Evolutionary conservation across 768 basidiomycete genomes (phyloP).

Genomic region (Mycena alexandri): DNA sequence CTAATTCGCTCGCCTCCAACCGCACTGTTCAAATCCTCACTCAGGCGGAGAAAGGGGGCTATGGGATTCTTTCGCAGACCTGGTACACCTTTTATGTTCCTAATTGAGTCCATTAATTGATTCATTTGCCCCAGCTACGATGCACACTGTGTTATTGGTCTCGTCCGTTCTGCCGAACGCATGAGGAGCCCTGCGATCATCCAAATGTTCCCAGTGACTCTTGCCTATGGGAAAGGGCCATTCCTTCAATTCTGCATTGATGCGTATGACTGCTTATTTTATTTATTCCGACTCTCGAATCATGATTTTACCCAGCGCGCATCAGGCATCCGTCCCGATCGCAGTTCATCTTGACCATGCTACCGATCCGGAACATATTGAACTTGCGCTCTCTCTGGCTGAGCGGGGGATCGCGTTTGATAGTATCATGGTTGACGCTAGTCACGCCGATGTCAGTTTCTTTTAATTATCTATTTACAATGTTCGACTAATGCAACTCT

Average conservation of each 20-base stretch:
- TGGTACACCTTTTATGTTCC: slow-evolving; percentile 45
- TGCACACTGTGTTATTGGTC: slow-evolving; percentile 57
- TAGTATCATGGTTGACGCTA: slow-evolving; percentile 65
- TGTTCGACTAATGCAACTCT: background rate
- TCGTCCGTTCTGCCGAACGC: slow-evolving; percentile 63
- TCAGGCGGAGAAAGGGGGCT: slow-evolving; percentile 56
- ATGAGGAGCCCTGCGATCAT: slow-evolving; percentile 59
- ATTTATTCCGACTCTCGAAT: slow-evolving; percentile 1
- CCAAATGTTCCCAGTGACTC: slow-evolving; percentile 60
- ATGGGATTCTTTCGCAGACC: slow-evolving; percentile 58
- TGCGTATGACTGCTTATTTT: slow-evolving; percentile 42
- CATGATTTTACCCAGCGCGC: slow-evolving; percentile 47
- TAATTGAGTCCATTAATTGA: background rate
- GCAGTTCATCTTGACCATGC: slow-evolving; percentile 64
- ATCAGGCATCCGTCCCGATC: slow-evolving; percentile 61
- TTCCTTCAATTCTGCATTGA: slow-evolving; percentile 60
- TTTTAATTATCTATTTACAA: background rate
- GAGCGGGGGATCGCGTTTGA: slow-evolving; percentile 62
- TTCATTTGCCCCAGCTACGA: slow-evolving; percentile 52
- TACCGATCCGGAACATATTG: slow-evolving; percentile 59
- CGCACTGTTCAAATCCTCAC: slow-evolving; percentile 56
- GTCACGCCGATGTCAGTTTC: slow-evolving; percentile 56
- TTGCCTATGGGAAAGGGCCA: slow-evolving; percentile 59
- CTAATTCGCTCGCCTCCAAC: slow-evolving; percentile 45
- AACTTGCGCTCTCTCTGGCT: slow-evolving; percentile 58